phyloP scores from a whole-genome alignment of 306 rosid genomes.

The Betula pendula region DNA sequence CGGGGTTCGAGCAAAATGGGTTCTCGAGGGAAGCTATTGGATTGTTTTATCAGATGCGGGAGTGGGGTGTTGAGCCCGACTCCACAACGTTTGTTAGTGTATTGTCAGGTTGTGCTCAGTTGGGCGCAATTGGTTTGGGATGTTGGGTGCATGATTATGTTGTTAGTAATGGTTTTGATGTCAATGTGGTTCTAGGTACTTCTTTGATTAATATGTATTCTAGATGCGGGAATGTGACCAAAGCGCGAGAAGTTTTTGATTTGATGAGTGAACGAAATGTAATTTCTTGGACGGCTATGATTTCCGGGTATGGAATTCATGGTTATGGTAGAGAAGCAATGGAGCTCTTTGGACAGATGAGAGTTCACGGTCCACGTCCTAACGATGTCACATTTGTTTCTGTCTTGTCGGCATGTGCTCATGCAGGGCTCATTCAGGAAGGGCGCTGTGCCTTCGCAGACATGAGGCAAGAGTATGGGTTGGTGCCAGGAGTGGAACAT shows the following conservation, averaged over 20 bases:
- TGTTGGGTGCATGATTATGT: slow-evolving; percentile 62
- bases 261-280: slow-evolving; percentile 65
- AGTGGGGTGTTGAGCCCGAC: slow-evolving; percentile 51
- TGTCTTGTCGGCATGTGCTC: slow-evolving; percentile 85
- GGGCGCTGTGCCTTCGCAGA: slow-evolving; percentile 57
- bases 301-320: slow-evolving; percentile 80
- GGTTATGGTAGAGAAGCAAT: slow-evolving; percentile 74
- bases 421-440: slow-evolving; percentile 75
- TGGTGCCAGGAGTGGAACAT: slow-evolving; percentile 80
- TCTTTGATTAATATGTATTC: slow-evolving; percentile 82
- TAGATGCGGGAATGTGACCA: slow-evolving; percentile 66
- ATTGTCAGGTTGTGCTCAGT: slow-evolving; percentile 75
- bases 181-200: slow-evolving; percentile 69
- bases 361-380: slow-evolving; percentile 49
- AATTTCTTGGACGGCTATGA: slow-evolving; percentile 87
- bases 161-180: slow-evolving; percentile 35
- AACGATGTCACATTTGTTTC: slow-evolving; percentile 75
- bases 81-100: slow-evolving; percentile 64
- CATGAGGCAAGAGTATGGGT: slow-evolving; percentile 62
- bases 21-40: slow-evolving; percentile 53
- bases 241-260: slow-evolving; percentile 66
- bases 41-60: slow-evolving; percentile 48
- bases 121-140: slow-evolving; percentile 71
- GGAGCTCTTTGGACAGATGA: slow-evolving; percentile 62
- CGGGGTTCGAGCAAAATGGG: slow-evolving; percentile 82